Percentiles rank a stretch among this genome's conserved stretches.
These are phyloP conservation scores for Dipteronia dyeriana DNA, from an alignment of 345 rosid species.

Conservation along the genomic window DNA sequence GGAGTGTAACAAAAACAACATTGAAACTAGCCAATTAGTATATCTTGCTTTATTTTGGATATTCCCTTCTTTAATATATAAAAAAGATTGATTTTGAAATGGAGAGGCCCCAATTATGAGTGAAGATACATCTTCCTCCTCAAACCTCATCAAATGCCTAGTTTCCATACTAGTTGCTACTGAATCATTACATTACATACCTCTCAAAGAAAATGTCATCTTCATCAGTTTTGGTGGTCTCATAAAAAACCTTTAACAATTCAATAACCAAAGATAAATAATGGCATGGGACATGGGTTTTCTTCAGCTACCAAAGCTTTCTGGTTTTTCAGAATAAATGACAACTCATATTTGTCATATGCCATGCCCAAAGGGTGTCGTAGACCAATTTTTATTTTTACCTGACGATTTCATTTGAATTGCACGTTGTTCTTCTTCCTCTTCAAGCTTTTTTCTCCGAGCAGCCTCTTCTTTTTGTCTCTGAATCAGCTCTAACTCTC, in stretches of 20 bases:
- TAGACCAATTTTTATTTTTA: slow-evolving; percentile 54
- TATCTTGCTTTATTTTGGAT: neutral
- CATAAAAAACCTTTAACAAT: neutral
- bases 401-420: slow-evolving; percentile 37
- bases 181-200: neutral
- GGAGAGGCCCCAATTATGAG: neutral
- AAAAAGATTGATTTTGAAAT: no score
- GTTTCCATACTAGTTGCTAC: neutral
- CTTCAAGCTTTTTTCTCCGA: slow-evolving; percentile 68
- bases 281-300: neutral
- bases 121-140: neutral
- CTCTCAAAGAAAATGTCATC: neutral
- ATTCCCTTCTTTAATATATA: neutral
- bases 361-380: slow-evolving; percentile 46
- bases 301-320: neutral
- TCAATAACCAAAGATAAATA: neutral
- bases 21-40: neutral
- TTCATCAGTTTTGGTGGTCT: neutral
- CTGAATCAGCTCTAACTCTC: slow-evolving; percentile 73
- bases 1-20: neutral
- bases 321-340: neutral
- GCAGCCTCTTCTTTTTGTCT: slow-evolving; percentile 83
- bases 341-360: slow-evolving; percentile 9
- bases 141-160: neutral
- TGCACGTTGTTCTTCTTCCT: slow-evolving; percentile 60